Evolutionary conservation across 768 basidiomycete species (phyloP).

Genomic region (Floccularia luteovirens): DNA sequence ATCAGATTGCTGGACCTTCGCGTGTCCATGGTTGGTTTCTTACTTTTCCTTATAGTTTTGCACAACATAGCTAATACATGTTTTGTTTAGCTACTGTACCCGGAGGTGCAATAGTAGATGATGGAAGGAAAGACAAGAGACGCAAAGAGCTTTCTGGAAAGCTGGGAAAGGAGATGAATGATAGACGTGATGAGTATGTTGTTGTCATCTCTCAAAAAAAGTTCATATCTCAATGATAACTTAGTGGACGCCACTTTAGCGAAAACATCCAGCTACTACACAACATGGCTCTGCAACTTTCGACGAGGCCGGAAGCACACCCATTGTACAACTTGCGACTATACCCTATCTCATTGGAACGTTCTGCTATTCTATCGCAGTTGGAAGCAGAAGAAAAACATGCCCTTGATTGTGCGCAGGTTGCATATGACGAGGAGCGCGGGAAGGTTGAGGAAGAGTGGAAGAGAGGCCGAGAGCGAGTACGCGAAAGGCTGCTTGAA

Average conservation of each 20-base stretch:
- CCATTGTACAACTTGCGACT: slow-evolving; percentile 64
- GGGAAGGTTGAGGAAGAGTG: slow-evolving; percentile 80
- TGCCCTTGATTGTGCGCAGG: slow-evolving; percentile 56
- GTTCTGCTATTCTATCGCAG: slow-evolving; percentile 66
- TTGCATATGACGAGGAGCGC: slow-evolving; percentile 72
- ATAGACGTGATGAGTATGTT: slow-evolving; percentile 70
- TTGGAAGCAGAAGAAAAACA: slow-evolving; percentile 62
- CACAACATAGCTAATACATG: slow-evolving; percentile 3
- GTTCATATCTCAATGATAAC: slow-evolving; percentile 3
- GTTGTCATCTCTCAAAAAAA: slow-evolving; percentile 5
- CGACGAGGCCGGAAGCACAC: slow-evolving; percentile 60
- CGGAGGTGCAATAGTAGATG: slow-evolving; percentile 19
- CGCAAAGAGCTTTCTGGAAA: slow-evolving; percentile 64
- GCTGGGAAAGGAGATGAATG: slow-evolving; percentile 64
- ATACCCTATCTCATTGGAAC: slow-evolving; percentile 68
- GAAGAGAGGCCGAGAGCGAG: slow-evolving; percentile 64
- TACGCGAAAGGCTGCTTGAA: slow-evolving; percentile 72
- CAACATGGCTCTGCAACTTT: slow-evolving; percentile 56
- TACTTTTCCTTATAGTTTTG: slow-evolving; percentile 5
- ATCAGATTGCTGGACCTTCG: slow-evolving; percentile 32
- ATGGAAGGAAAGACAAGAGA: slow-evolving; percentile 56
- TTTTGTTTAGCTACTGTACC: not conserved
- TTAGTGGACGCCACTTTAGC: slow-evolving; percentile 46
- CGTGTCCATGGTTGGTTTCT: slow-evolving; percentile 30
- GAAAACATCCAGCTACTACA: too few relatives aligned